Evolutionary conservation across 176 grass and related monocot genomes (phyloP).

Genomic region (Aegilops speltoides): DNA sequence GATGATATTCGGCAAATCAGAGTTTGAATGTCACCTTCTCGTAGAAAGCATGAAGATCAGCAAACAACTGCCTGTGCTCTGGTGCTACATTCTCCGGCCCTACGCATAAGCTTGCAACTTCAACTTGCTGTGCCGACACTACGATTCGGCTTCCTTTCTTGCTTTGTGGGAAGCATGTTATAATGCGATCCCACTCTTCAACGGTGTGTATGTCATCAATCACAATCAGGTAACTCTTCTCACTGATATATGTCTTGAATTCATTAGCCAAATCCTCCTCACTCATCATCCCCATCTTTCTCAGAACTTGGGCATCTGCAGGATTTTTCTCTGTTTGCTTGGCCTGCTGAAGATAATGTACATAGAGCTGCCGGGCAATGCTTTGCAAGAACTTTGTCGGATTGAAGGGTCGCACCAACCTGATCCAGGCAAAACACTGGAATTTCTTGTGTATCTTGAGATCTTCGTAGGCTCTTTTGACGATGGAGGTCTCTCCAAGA

Average conservation of each 20-base stretch:
- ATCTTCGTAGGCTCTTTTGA: neutral
- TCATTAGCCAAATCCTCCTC: neutral
- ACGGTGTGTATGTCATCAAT: neutral
- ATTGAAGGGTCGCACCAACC: neutral
- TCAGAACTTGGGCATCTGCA: neutral
- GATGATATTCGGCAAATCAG: neutral
- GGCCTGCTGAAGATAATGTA: neutral
- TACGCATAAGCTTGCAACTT: neutral
- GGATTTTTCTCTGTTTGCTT: neutral
- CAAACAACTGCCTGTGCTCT: neutral
- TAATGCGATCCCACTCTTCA: neutral
- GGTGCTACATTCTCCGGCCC: neutral
- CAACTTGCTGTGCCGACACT: neutral
- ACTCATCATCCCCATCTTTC: neutral
- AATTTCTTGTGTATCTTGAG: neutral
- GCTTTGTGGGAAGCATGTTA: neutral
- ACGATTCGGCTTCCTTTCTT: neutral
- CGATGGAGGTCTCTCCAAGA: neutral
- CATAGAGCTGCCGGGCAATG: conserved; percentile 2
- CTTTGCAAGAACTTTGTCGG: neutral
- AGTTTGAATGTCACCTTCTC: neutral
- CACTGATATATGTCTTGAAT: neutral
- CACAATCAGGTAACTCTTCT: neutral
- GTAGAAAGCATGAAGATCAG: neutral
- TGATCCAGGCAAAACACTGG: neutral